phyloP scores from a whole-genome alignment of 805 yeast species.

The Deakozyma indianensis region DNA sequence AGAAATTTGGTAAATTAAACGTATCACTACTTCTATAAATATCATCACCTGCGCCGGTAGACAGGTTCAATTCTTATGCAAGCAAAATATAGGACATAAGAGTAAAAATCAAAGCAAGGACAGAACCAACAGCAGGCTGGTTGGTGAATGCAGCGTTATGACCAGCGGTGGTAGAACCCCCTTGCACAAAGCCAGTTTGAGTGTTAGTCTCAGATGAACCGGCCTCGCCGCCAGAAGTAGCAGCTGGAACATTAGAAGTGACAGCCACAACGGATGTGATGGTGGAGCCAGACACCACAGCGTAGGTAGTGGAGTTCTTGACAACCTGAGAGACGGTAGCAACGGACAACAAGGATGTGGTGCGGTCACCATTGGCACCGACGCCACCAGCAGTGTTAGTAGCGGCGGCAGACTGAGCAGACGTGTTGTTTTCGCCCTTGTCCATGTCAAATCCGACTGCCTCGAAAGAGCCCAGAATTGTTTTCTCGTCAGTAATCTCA shows the following conservation, averaged over 20 bases:
- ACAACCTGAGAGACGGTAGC: conserved; percentile 2
- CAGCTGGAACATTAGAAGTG: conserved; percentile 2
- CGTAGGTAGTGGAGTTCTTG: conserved; percentile 3
- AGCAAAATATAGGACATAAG: not conserved
- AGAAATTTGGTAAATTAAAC: too few species aligned
- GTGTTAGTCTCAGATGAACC: not conserved
- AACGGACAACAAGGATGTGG: conserved; percentile 2
- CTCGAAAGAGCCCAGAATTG: conserved; percentile 43
- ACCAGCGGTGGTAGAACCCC: not conserved
- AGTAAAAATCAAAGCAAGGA: not conserved
- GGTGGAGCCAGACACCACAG: conserved; percentile 1
- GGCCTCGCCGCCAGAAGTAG: conserved; percentile 1
- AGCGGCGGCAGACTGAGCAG: conserved; percentile 5
- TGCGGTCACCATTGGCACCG: conserved; percentile 2
- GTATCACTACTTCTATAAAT: too few species aligned
- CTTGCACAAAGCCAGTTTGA: not conserved
- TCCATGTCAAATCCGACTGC: conserved; percentile 48
- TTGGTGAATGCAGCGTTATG: not conserved
- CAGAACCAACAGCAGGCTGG: not conserved
- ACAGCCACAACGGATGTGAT: not conserved
- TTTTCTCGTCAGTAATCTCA: conserved; percentile 45
- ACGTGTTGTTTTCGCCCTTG: conserved; percentile 11
- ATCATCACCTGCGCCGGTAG: too few species aligned
- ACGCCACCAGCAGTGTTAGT: conserved; percentile 3
- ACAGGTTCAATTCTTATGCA: not conserved